Base-by-base conservation (phyloP, 2,329 filamentous ascomycete genomes). In the Leptographium wingfieldii region DNA sequence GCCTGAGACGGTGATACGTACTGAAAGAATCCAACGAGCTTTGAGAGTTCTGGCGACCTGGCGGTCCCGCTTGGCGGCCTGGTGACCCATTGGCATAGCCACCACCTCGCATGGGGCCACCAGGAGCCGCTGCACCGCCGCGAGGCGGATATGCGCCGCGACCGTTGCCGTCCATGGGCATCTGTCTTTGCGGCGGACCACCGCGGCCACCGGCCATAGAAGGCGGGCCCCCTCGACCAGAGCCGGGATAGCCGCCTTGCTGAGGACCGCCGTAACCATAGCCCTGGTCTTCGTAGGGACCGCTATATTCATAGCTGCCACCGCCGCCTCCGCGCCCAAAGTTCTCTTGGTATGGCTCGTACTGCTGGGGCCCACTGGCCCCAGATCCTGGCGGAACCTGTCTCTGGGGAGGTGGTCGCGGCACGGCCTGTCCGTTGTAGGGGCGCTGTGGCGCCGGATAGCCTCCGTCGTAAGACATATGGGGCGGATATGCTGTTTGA, bases 401-500 rank as follows among this genome's bases (percentile, higher is more conserved):
- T 59, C 65, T 70, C 67, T 73, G 74, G 12, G 70, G 73, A 9
- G 71, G 68, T 55, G 73, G 70, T 59, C 75, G 70, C 59, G 74
- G 75, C 53, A 73, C 72, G 57, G 73, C 75, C 38, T 72, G 74
- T 46, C 76, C 77, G 62, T 72, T 73, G 66, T 80, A 80, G n/a
- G 75, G 74, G 60, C 76, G 75, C 66, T 78, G 74, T 58, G 73
- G 68, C 52, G 61, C 72, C 60, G 72, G 72, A 62, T 77, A 80
- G 62, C 72, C 75, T 62, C 72, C 74, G 63, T 80, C 75, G 67
- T 80, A 81, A 54, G 79, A 76, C 80, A 82, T 82, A 35, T 35
- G 33, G 33, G 33, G 56, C 48, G 35, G 55, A 29, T 55, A 29
- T 55, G 33, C 59, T 56, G 31, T 40, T 59, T 49, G 2, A 3